These are phyloP conservation scores for Kluyveromyces lactis DNA, from an alignment of 805 yeast species.

Conservation along the genomic window DNA sequence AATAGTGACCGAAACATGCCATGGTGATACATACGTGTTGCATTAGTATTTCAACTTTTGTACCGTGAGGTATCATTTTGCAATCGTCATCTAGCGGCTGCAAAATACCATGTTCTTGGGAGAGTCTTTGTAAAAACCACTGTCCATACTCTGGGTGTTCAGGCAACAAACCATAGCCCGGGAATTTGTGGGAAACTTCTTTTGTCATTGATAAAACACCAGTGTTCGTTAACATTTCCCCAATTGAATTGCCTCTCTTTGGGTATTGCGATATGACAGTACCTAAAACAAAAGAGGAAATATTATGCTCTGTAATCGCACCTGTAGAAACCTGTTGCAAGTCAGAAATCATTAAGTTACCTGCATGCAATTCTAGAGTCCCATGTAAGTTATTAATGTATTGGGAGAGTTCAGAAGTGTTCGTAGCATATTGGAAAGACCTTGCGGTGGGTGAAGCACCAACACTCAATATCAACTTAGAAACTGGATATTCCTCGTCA, in stretches of 20 bases:
- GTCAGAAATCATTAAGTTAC: conserved; percentile 67
- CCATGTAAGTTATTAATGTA: conserved; percentile 29
- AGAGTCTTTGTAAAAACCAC: conserved; percentile 60
- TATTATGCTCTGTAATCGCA: conserved; percentile 37
- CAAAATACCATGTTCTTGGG: conserved; percentile 76
- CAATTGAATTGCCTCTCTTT: conserved; percentile 43
- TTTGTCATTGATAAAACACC: conserved; percentile 66
- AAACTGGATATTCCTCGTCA: conserved; percentile 24
- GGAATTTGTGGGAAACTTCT: conserved; percentile 44
- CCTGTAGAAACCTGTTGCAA: conserved; percentile 71
- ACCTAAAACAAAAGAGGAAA: conserved; percentile 48
- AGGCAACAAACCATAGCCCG: conserved; percentile 46
- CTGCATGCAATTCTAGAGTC: conserved; percentile 67
- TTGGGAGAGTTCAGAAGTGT: conserved; percentile 6
- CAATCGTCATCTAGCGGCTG: conserved; percentile 33
- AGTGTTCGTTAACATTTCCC: conserved; percentile 55
- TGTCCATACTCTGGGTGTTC: conserved; percentile 26
- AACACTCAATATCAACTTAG: conserved; percentile 48
- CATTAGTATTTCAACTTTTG: conserved; percentile 48
- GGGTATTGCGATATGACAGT: conserved; percentile 55
- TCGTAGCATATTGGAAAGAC: conserved; percentile 30
- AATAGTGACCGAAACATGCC: conserved; percentile 51
- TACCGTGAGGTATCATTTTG: conserved; percentile 31
- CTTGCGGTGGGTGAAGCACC: conserved; percentile 83
- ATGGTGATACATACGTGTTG: conserved; percentile 73